These are phyloP conservation scores for Helminthosporium solani DNA, from an alignment of 2,329 filamentous ascomycete species.

Conservation along the genomic window DNA sequence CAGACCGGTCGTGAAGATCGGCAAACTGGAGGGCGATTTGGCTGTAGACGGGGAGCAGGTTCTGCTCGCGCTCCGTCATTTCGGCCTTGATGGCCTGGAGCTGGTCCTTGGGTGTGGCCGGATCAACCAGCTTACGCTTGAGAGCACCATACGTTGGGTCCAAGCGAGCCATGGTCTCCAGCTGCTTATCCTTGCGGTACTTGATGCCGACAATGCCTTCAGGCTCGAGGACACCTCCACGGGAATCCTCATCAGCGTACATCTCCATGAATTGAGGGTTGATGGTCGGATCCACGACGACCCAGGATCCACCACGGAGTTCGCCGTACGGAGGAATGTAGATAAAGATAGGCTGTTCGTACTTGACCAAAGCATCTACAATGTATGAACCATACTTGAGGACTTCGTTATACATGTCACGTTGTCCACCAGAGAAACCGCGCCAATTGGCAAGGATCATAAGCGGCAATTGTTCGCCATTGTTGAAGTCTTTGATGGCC, in stretches of 20 bases:
- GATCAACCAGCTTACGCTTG: slow-evolving; percentile 72
- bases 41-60: slow-evolving; percentile 86
- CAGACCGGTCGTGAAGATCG: slow-evolving; percentile 93
- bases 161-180: slow-evolving; percentile 94
- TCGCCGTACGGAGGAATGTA: slow-evolving; percentile 98
- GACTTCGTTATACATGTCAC: slow-evolving; percentile 99
- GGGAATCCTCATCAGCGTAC: slow-evolving; percentile 94
- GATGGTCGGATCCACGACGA: slow-evolving; percentile 98
- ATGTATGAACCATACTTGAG: slow-evolving; percentile 99
- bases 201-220: slow-evolving; percentile 99
- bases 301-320: slow-evolving; percentile 98
- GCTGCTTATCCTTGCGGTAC: slow-evolving; percentile 94
- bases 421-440: slow-evolving; percentile 99
- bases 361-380: slow-evolving; percentile 96
- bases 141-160: slow-evolving; percentile 81
- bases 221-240: slow-evolving; percentile 95
- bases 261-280: slow-evolving; percentile 98
- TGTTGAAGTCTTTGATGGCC: slow-evolving; percentile 98
- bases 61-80: slow-evolving; percentile 82
- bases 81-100: slow-evolving; percentile 76
- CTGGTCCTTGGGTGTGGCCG: slow-evolving; percentile 70
- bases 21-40: slow-evolving; percentile 97
- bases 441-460: slow-evolving; percentile 99
- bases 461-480: slow-evolving; percentile 93
- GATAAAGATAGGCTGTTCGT: slow-evolving; percentile 97